Evolutionary conservation across 1,139 yeast species (phyloP), one percentile per base, ranked within the genome.

Genomic region (Pichia sp.): DNA sequence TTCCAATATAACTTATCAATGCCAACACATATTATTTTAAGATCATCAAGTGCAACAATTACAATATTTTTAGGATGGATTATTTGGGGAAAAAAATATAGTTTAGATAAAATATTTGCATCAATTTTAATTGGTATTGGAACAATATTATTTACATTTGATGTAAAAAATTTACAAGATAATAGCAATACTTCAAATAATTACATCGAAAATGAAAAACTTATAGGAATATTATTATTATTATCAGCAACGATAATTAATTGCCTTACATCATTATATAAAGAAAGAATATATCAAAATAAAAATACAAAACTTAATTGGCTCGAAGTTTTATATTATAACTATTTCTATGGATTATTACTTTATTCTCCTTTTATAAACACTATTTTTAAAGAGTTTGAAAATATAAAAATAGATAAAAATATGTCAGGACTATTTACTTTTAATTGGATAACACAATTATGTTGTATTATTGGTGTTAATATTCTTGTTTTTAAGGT

Each of bases 381-480:
- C 5, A 43, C 41, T 25, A 40, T 56, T 28, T 33, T 32, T 10
- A 29, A 35, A 2, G 58, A 51, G 36, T 47, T 52, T n/a, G 53
- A 53, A 6, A 31, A 33, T 9, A 55, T 57, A 43, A 30, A 40
- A 29, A 7, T 35, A 50, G 3, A 59, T 58, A 9, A 54, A 44
- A 49, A 65, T 56, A 53, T 49, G 70, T 10, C 44, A 3, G 37
- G n/a, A 11, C 6, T 51, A 64, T 27, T 69, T 62, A 47, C 62
- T 71, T 41, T 71, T 26, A 84, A 83, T 59, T 75, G 76, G n/a
- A 42, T 71, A 0, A 77, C 89, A 0, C 94, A 85, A 62, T 75
- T 76, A 56, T 48, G 79, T 4, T 85, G 94, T 60, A 78, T 82
- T 2, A 67, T 78, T 18, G 89, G 90, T 3, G 90, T 83, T 27